Evolutionary conservation across 2,329 filamentous ascomycete genomes (phyloP), one percentile per base, ranked within the genome.

Genomic region (Ophiosphaerella korrae): DNA sequence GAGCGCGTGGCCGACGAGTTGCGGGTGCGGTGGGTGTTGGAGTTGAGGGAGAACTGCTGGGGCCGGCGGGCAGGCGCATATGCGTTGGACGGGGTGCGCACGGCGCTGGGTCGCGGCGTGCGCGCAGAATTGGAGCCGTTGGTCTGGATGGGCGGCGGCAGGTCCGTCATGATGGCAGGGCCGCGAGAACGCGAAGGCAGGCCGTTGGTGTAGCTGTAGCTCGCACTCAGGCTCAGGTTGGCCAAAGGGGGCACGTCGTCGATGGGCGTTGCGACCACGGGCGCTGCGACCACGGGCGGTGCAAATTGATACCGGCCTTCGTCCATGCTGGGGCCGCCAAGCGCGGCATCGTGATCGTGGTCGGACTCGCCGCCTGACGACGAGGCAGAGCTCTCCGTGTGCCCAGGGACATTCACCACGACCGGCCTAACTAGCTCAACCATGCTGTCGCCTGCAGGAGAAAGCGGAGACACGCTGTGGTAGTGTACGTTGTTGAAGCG

Each of bases 1-100:
- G 71, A 68, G 56, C 85, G 77, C 54, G 82, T 82, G 2, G 79
- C 74, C 2, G 84, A 86, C 6, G 78, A 80, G 7, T 82, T 84
- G 53, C 84, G 80, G 55, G 82, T 78, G 48, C 80, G 79, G 57
- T 77, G 77, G 18, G 72, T 75, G 31, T 54, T 57, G 29, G 62
- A 75, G 63, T 75, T 76, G 50, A 78, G 58, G 6, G 75, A 75
- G 60, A 78, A 79, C 62, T 80, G 78, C 52, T 76, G 70, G 5
- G 79, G 79, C 33, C 78, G 68, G 41, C 79, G 72, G 36, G 77
- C 71, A 12, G 79, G 79, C 14, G 75, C 75, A 58, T 82, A 82
- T 37, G 79, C 76, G 55, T 80, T 80, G 34, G 76, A 78, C 16
- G 78, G 78, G 23, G 77, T 78, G 47, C 79, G 64, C 9, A 75